phyloP scores from a whole-genome alignment of 192 early-diverging fungal species.

The Entophlyctis luteolus region DNA sequence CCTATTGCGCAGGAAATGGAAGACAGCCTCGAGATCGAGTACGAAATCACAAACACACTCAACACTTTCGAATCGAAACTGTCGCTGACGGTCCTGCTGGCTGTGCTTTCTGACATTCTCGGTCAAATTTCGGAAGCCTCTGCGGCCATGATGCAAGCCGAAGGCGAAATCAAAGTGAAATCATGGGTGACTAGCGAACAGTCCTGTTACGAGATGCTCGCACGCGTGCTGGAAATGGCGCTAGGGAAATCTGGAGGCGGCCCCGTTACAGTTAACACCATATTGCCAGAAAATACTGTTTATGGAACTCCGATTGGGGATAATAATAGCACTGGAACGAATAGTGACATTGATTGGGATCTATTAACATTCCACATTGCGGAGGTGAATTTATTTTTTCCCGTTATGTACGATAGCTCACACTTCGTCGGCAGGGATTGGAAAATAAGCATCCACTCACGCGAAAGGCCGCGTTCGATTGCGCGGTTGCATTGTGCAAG shows the following conservation, averaged over 20 bases:
- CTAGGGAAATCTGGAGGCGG: background rate
- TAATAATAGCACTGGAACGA: background rate
- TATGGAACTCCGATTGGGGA: no score
- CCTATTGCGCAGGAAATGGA: background rate
- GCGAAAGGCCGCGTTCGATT: conserved; percentile 21
- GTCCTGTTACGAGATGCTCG: conserved; percentile 11
- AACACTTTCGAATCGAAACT: background rate
- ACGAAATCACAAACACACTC: conserved; percentile 12
- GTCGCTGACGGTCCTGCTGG: background rate
- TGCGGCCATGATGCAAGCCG: background rate
- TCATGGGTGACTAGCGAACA: background rate
- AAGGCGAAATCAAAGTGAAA: no score
- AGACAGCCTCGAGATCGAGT: conserved; percentile 12
- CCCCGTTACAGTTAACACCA: no score
- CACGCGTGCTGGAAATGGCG: conserved; percentile 1
- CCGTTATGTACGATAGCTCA: no score
- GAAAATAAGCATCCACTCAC: conserved; percentile 23
- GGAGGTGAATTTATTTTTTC: background rate
- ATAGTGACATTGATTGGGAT: background rate
- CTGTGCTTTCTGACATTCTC: background rate
- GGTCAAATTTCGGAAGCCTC: background rate
- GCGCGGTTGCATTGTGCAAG: conserved; percentile 13
- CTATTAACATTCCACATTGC: background rate
- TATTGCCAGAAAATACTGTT: no score
- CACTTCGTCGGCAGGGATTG: conserved; percentile 2